A percentile compares a stretch with the other conserved stretches of the same genome.
phyloP scores from a whole-genome alignment of 768 basidiomycete species.

The Lactarius evosmus region DNA sequence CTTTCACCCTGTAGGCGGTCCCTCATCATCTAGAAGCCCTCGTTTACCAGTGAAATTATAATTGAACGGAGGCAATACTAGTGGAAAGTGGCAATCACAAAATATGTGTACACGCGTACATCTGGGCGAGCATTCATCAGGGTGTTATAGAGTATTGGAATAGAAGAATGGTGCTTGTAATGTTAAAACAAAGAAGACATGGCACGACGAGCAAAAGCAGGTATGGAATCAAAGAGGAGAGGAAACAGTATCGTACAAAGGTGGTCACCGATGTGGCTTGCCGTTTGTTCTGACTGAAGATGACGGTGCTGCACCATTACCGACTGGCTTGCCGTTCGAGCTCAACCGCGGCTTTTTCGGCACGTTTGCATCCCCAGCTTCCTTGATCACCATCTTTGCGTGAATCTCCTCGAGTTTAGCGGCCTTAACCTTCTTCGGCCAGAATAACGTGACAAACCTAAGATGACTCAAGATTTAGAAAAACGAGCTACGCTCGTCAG shows the following conservation, averaged over 20 bases:
- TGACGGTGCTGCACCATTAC: slow-evolving; percentile 43
- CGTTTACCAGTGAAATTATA: slow-evolving; percentile 1
- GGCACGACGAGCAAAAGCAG: neutral
- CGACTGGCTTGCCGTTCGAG: slow-evolving; percentile 40
- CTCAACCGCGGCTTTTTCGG: slow-evolving; percentile 60
- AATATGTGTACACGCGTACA: slow-evolving; percentile 19
- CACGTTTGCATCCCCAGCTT: slow-evolving; percentile 50
- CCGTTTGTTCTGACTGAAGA: slow-evolving; percentile 53
- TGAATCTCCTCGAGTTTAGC: slow-evolving; percentile 93
- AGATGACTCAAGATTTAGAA: slow-evolving; percentile 13
- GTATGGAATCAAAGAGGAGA: neutral
- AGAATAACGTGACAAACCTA: slow-evolving; percentile 93
- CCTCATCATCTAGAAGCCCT: no score
- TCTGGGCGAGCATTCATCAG: slow-evolving; percentile 5
- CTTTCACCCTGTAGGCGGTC: no score
- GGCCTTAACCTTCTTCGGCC: slow-evolving; percentile 96
- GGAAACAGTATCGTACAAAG: neutral
- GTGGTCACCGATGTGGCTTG: slow-evolving; percentile 54
- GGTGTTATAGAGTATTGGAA: slow-evolving; percentile 23
- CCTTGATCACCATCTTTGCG: slow-evolving; percentile 93
- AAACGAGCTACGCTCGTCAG: neutral
- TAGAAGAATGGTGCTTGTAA: slow-evolving; percentile 7
- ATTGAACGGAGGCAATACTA: slow-evolving; percentile 2
- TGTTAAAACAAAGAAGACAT: slow-evolving; percentile 6
- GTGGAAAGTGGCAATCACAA: slow-evolving; percentile 12